These are phyloP conservation scores for Epichloe sylvatica DNA, from an alignment of 2,329 filamentous ascomycete genomes.

Conservation along the genomic window DNA sequence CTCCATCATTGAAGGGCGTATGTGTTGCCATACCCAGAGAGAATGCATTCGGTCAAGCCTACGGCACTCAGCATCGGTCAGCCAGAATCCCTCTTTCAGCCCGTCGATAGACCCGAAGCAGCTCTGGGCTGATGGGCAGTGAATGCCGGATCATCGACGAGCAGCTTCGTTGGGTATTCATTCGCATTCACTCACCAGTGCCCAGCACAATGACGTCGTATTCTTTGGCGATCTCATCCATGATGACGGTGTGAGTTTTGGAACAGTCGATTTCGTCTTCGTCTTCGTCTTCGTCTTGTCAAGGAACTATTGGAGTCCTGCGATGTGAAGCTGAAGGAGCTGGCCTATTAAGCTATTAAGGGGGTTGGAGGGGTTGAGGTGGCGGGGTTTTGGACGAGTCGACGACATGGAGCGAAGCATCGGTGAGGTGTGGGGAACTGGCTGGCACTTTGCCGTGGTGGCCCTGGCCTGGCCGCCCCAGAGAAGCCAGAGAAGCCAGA, in stretches of 20 bases:
- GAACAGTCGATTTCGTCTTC: background rate
- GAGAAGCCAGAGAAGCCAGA: background rate
- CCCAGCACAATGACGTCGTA: conserved; percentile 98
- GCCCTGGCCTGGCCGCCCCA: background rate
- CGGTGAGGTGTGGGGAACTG: conserved; percentile 15
- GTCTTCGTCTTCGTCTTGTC: background rate
- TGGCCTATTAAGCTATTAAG: background rate
- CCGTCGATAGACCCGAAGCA: background rate
- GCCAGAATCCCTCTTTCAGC: conserved; percentile 1
- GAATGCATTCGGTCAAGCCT: conserved; percentile 98
- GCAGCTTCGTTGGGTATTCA: background rate
- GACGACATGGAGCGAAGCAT: conserved; percentile 7
- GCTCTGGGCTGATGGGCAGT: background rate
- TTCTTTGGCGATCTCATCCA: conserved; percentile 97
- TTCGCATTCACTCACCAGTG: conserved; percentile 57
- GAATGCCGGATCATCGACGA: background rate
- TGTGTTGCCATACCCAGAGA: conserved; percentile 64
- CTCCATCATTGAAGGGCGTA: background rate
- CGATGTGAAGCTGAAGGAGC: conserved; percentile 3
- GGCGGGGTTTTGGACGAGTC: conserved; percentile 13
- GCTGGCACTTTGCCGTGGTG: background rate
- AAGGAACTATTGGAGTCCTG: background rate
- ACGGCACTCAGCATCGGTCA: conserved; percentile 11
- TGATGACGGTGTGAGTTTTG: conserved; percentile 29
- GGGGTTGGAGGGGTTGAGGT: conserved; percentile 14